Conservation (phyloP, 345 rosid species). For the Gossypium arboreum region DNA sequence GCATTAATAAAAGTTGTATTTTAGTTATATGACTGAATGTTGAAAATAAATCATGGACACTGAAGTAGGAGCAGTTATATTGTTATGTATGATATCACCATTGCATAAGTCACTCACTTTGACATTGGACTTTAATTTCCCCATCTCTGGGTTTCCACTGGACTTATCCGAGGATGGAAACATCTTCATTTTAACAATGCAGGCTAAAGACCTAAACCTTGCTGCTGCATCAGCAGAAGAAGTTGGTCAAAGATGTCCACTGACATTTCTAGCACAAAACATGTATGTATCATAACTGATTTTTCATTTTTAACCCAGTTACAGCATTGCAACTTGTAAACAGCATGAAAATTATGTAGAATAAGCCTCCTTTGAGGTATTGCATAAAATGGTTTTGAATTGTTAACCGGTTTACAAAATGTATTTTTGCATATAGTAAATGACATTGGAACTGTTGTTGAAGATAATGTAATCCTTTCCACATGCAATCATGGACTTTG, state of each 20-base stretch:
- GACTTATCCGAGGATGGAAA: neutral
- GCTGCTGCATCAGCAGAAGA: slow-evolving; percentile 67
- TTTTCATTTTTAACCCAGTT: neutral
- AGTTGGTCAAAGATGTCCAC: slow-evolving; percentile 44
- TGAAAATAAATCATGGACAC: neutral
- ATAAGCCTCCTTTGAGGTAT: neutral
- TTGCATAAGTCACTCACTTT: neutral
- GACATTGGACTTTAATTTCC: neutral
- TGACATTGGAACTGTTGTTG: neutral
- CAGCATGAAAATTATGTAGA: neutral
- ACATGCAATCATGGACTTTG: neutral
- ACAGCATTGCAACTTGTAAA: neutral
- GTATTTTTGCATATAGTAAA: neutral
- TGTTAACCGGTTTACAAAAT: neutral
- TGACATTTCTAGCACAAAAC: slow-evolving; percentile 53
- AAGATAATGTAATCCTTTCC: neutral
- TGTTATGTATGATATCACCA: neutral
- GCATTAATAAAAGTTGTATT: neutral
- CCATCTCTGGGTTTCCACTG: neutral
- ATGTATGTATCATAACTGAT: slow-evolving; percentile 48
- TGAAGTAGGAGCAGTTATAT: neutral
- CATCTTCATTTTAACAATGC: slow-evolving; percentile 22
- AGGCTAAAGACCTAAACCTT: slow-evolving; percentile 84
- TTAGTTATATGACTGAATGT: neutral
- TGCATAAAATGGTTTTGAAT: neutral